A percentile compares a stretch with the other conserved stretches of the same genome.
These are phyloP conservation scores for Arthrobotrys musiformis DNA, from an alignment of 2,329 filamentous ascomycete species.

Conservation along the genomic window DNA sequence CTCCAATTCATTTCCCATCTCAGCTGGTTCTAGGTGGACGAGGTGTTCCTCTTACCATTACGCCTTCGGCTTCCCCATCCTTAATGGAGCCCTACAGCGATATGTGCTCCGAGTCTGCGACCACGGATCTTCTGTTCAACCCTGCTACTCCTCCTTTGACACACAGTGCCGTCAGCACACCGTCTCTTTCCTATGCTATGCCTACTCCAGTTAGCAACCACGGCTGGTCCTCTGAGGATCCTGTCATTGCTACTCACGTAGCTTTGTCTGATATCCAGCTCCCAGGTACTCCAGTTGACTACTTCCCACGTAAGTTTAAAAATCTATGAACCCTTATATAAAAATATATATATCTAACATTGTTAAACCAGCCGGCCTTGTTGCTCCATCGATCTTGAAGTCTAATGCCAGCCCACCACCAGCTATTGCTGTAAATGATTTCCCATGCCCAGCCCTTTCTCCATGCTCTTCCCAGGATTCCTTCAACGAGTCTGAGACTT, in stretches of 20 bases:
- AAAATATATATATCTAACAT: conserved; percentile 44
- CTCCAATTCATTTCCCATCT: conserved; percentile 54
- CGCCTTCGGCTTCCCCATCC: conserved; percentile 52
- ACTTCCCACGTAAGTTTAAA: conserved; percentile 48
- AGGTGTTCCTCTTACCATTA: conserved; percentile 56
- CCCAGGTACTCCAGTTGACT: conserved; percentile 58
- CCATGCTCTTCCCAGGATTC: conserved; percentile 59
- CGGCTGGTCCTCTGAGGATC: conserved; percentile 53
- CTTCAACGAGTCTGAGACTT: conserved; percentile 58
- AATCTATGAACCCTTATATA: background rate
- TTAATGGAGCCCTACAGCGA: conserved; percentile 54
- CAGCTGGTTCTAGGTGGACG: conserved; percentile 56
- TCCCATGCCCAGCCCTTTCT: conserved; percentile 59
- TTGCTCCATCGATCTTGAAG: conserved; percentile 56
- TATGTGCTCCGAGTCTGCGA: conserved; percentile 54
- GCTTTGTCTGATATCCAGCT: conserved; percentile 59
- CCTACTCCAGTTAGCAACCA: conserved; percentile 53
- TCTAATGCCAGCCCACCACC: conserved; percentile 58
- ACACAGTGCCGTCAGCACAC: conserved; percentile 53
- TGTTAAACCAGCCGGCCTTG: conserved; percentile 55
- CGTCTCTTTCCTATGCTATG: conserved; percentile 54
- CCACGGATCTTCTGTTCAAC: conserved; percentile 52
- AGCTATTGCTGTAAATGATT: conserved; percentile 56
- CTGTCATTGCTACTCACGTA: conserved; percentile 57
- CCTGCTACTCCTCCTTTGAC: conserved; percentile 53